Conservation (phyloP, 2,329 filamentous ascomycete species). For the Fusarium multiceps region DNA sequence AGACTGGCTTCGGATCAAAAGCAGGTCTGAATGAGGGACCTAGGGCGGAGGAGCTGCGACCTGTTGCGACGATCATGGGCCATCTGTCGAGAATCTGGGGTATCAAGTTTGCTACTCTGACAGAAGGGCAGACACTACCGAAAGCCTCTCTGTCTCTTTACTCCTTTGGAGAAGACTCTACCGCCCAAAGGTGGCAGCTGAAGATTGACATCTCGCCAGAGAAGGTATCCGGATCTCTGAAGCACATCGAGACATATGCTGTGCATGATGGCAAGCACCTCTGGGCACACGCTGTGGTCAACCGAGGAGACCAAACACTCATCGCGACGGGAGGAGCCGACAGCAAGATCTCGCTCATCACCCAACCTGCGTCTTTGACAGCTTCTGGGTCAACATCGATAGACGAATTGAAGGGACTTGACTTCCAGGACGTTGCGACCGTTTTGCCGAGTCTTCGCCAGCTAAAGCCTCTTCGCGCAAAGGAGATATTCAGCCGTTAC, state of each 20-base stretch:
- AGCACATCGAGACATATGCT: constrained; percentile 65
- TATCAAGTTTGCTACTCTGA: constrained; percentile 70
- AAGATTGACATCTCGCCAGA: constrained; percentile 46
- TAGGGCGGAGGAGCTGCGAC: constrained; percentile 44
- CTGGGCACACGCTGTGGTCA: constrained; percentile 74
- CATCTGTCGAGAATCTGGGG: constrained; percentile 93
- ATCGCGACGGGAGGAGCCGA: constrained; percentile 88
- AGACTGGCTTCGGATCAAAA: constrained; percentile 70
- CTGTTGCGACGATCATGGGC: constrained; percentile 81
- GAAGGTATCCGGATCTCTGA: constrained; percentile 51
- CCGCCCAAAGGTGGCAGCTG: constrained; percentile 77
- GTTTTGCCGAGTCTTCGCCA: constrained; percentile 22
- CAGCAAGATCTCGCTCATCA: constrained; percentile 69
- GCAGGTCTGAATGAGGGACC: constrained; percentile 40
- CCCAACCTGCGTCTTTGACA: constrained; percentile 1
- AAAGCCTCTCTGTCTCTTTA: constrained; percentile 63
- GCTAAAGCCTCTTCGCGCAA: constrained; percentile 46
- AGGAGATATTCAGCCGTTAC: constrained; percentile 69
- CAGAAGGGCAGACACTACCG: constrained; percentile 27
- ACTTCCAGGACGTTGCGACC: constrained; percentile 50
- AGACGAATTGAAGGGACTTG: constrained; percentile 40
- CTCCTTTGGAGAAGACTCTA: constrained; percentile 88
- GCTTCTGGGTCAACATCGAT: not conserved
- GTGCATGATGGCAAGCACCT: constrained; percentile 90
- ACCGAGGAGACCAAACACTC: constrained; percentile 49